Conservation (phyloP, 2,329 filamentous ascomycete genomes). For the Daldinia sp. region DNA sequence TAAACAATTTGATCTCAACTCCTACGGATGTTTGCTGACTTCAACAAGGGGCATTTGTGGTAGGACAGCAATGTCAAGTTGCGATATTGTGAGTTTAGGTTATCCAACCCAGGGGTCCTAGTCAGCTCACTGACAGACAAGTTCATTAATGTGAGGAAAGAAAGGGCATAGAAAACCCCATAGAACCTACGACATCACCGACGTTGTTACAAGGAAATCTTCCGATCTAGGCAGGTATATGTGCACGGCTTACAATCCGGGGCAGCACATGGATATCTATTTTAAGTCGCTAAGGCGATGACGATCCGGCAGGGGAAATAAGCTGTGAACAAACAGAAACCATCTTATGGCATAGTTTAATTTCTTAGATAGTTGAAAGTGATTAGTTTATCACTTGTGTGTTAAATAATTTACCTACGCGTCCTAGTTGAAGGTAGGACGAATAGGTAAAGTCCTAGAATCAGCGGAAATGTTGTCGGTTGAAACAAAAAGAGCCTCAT, state of each 20-base stretch:
- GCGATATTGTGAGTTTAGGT: conserved; percentile 5
- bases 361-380: background rate
- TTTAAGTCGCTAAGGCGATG: conserved; percentile 1
- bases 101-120: background rate
- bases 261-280: conserved; percentile 5
- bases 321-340: background rate
- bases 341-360: background rate
- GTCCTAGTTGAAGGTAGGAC: background rate
- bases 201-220: conserved; percentile 1
- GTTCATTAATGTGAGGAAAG: conserved; percentile 10
- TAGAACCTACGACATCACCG: background rate
- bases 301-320: background rate
- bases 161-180: conserved; percentile 8
- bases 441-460: background rate
- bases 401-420: background rate
- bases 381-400: background rate
- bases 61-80: conserved; percentile 11
- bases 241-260: background rate
- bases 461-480: background rate
- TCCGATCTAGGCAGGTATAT: background rate
- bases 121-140: conserved; percentile 2
- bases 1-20: background rate
- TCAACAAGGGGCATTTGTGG: background rate
- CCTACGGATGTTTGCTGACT: conserved; percentile 5
- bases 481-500: conserved; percentile 3